These are phyloP conservation scores for Carnegiea gigantea DNA, from an alignment of 179 eudicot genomes.

Conservation along the genomic window DNA sequence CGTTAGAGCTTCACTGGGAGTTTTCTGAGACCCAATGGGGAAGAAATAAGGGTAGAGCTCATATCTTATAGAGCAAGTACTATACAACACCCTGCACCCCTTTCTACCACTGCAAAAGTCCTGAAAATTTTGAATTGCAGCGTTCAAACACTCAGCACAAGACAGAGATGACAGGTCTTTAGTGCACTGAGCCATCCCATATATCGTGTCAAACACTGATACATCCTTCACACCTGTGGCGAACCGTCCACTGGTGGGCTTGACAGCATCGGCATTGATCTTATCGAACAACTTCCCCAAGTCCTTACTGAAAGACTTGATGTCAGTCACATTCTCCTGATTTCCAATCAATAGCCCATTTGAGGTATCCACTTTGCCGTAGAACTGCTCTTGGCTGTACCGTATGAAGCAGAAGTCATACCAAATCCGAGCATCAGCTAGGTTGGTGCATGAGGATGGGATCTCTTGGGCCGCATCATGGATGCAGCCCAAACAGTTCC, in stretches of 20 bases:
- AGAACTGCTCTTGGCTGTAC: conserved; percentile 41
- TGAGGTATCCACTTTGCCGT: conserved; percentile 45
- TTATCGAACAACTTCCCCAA: conserved; percentile 36
- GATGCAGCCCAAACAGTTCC: conserved; percentile 56
- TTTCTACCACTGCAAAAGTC: conserved; percentile 37
- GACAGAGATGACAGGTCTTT: conserved; percentile 40
- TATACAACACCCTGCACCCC: conserved; percentile 55
- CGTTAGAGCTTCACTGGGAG: background rate
- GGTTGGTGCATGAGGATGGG: conserved; percentile 35
- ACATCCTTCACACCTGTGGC: conserved; percentile 40
- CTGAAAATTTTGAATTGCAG: conserved; percentile 39
- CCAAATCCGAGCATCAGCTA: conserved; percentile 54
- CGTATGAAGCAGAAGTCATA: conserved; percentile 63
- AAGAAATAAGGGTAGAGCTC: conserved; percentile 59
- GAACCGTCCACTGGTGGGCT: conserved; percentile 32
- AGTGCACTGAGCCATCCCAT: conserved; percentile 61
- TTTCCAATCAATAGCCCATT: conserved; percentile 34
- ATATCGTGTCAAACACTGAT: conserved; percentile 37
- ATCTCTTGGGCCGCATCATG: conserved; percentile 33
- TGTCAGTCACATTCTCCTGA: conserved; percentile 39
- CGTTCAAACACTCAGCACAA: conserved; percentile 53
- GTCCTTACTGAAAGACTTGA: conserved; percentile 34
- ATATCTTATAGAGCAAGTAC: conserved; percentile 54
- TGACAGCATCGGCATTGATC: conserved; percentile 36
- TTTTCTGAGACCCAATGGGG: conserved; percentile 26